Evolutionary conservation across 2,329 filamentous ascomycete genomes (phyloP), one percentile per base, ranked within the genome.

Genomic region (Aspergillus proliferans): DNA sequence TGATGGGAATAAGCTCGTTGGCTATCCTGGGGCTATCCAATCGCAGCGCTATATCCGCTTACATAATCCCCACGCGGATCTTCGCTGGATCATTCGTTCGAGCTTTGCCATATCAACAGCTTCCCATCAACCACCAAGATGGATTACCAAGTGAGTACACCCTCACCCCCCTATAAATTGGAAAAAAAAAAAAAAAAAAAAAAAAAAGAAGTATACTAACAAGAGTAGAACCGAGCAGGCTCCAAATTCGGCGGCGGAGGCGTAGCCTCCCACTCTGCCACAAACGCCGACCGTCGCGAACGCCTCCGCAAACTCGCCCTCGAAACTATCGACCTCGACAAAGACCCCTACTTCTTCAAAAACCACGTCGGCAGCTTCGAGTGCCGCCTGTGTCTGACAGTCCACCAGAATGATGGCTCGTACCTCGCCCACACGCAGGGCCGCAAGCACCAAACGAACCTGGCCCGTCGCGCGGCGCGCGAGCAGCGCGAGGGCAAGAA

Each of bases 321-420:
- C 65, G 93, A 98, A 75, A 94, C 90, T 48, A 98, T 98, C 78
- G 92, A 97, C 76, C 87, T 97, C 55, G 93, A 97, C 75, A 97
- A 96, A 75, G 93, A 98, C 75, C 93, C 93, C 0, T 98, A 97
- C 81, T 96, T 97, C 78, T 98, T 98, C 85, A 95, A 95, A 72
- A 98, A 98, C 78, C 92, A 98, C 72, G 88, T 97, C 62, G 93
- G 93, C 65, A 93, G 87, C 65, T 98, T 96, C 73, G 93, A 98
- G 73, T 98, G 93, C 71, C 88, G 93, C 26, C 86, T 98, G 38
- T 98, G 93, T 66, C 78, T 98, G 22, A 98, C 93, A 0, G 92
- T 97, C 4, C 93, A 98, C 78, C 93, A 98, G 66, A 98, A 98
- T 70, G 93, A 98, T 75, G 93, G 93, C 55, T 96, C 91, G 43